phyloP scores from a whole-genome alignment of 2,329 filamentous ascomycete species.

The Trichoderma sp. region DNA sequence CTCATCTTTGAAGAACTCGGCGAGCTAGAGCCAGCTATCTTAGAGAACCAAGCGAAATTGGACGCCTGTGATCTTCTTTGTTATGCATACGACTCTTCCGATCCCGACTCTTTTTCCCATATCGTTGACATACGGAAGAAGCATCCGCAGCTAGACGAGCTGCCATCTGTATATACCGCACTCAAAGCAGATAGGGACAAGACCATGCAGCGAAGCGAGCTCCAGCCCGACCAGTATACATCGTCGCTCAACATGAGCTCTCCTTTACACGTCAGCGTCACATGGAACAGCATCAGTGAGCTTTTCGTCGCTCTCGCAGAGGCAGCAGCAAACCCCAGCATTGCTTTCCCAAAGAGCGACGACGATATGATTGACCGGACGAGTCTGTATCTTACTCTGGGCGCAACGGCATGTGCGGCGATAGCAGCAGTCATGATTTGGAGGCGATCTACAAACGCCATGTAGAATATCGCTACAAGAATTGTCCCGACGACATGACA shows the following conservation, averaged over 20 bases:
- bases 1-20: conserved; percentile 94
- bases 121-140: conserved; percentile 79
- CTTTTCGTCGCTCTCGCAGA: conserved; percentile 92
- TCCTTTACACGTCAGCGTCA: conserved; percentile 91
- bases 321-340: conserved; percentile 85
- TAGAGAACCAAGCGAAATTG: conserved; percentile 88
- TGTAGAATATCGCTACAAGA: conserved; percentile 31
- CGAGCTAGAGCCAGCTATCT: conserved; percentile 89
- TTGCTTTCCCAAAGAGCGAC: conserved; percentile 85
- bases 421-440: conserved; percentile 69
- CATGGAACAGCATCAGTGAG: conserved; percentile 91
- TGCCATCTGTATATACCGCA: conserved; percentile 89
- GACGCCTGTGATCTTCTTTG: conserved; percentile 93
- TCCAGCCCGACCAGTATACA: conserved; percentile 92
- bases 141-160: conserved; percentile 81
- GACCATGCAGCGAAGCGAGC: conserved; percentile 89
- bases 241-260: conserved; percentile 83
- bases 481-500: background rate
- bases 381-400: conserved; percentile 81
- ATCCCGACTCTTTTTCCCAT: conserved; percentile 93
- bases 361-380: conserved; percentile 84
- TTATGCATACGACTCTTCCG: conserved; percentile 95
- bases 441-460: conserved; percentile 59
- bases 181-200: conserved; percentile 96
- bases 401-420: conserved; percentile 68